phyloP scores from a whole-genome alignment of 2,329 filamentous ascomycete species.

The Penicillium decumbens region DNA sequence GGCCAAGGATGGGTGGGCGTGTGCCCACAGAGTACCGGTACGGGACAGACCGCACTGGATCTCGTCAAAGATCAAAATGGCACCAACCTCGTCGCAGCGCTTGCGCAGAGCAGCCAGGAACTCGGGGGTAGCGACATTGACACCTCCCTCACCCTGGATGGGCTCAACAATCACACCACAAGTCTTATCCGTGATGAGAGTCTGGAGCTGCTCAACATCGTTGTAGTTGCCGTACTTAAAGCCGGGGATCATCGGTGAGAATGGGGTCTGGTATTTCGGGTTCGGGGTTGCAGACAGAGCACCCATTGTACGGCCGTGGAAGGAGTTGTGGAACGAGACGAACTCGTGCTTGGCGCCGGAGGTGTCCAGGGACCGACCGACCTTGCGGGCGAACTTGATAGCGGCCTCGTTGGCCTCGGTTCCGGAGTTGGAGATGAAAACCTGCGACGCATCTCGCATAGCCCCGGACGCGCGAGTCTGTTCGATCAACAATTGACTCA shows the following conservation, averaged over 20 bases:
- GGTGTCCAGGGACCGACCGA: slow-evolving; percentile 69
- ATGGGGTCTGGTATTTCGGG: slow-evolving; percentile 94
- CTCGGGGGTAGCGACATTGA: slow-evolving; percentile 74
- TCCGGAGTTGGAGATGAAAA: slow-evolving; percentile 94
- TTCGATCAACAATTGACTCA: slow-evolving; percentile 79
- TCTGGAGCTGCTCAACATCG: slow-evolving; percentile 65
- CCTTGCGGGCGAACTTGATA: slow-evolving; percentile 93
- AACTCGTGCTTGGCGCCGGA: slow-evolving; percentile 72
- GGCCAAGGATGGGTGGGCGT: slow-evolving; percentile 61
- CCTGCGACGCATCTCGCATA: slow-evolving; percentile 74
- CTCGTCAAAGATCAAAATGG: slow-evolving; percentile 89
- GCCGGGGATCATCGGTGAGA: slow-evolving; percentile 90
- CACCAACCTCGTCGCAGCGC: slow-evolving; percentile 79
- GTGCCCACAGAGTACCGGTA: slow-evolving; percentile 88
- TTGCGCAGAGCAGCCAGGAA: slow-evolving; percentile 80
- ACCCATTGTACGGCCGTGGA: slow-evolving; percentile 96
- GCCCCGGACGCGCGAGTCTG: slow-evolving; percentile 72
- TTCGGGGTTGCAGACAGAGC: slow-evolving; percentile 93
- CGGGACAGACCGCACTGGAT: slow-evolving; percentile 91
- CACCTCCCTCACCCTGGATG: slow-evolving; percentile 93
- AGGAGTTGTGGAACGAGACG: slow-evolving; percentile 85
- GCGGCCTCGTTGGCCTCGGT: slow-evolving; percentile 97
- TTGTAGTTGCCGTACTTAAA: slow-evolving; percentile 86
- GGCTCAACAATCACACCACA: slow-evolving; percentile 96
- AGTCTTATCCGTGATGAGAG: slow-evolving; percentile 75